Evolutionary conservation across 345 rosid genomes (phyloP).

Genomic region (Citrus glauca): DNA sequence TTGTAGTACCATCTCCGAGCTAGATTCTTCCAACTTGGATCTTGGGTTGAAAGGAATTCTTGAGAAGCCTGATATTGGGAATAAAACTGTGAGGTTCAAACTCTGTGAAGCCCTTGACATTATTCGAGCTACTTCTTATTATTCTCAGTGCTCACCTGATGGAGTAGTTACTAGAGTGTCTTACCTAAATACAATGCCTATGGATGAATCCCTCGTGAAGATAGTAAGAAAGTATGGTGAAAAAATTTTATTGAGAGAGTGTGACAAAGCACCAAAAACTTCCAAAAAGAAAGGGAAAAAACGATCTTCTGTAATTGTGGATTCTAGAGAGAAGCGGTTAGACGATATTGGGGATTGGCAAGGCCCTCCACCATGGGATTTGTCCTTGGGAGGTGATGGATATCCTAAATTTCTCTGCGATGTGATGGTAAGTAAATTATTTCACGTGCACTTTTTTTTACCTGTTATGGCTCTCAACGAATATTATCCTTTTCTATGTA

Average conservation of each 20-base stretch:
- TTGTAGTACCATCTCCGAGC: constrained; percentile 4
- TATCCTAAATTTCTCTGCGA: constrained; percentile 88
- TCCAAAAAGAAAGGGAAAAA: constrained; percentile 63
- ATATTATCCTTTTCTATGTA: neutral
- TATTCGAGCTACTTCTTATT: constrained; percentile 41
- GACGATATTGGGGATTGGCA: constrained; percentile 52
- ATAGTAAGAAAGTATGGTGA: constrained; percentile 69
- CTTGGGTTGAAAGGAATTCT: constrained; percentile 71
- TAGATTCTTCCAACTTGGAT: constrained; percentile 25
- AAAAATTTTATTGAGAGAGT: constrained; percentile 56
- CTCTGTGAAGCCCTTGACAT: constrained; percentile 58
- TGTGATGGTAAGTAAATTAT: constrained; percentile 60
- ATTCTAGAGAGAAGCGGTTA: constrained; percentile 31
- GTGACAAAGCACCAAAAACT: constrained; percentile 59
- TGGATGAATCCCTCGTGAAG: constrained; percentile 59
- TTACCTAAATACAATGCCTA: constrained; percentile 51
- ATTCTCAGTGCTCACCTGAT: constrained; percentile 30
- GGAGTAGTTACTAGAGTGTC: constrained; percentile 34
- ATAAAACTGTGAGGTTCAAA: constrained; percentile 29
- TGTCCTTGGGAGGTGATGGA: constrained; percentile 78
- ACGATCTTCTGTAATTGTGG: constrained; percentile 23
- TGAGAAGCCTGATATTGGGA: constrained; percentile 26
- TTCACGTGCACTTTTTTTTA: neutral
- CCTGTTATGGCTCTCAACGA: neutral
- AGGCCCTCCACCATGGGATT: constrained; percentile 90